Base-by-base conservation (phyloP, 495 filamentous ascomycete genomes). In the Lineolata rhizophorae region DNA sequence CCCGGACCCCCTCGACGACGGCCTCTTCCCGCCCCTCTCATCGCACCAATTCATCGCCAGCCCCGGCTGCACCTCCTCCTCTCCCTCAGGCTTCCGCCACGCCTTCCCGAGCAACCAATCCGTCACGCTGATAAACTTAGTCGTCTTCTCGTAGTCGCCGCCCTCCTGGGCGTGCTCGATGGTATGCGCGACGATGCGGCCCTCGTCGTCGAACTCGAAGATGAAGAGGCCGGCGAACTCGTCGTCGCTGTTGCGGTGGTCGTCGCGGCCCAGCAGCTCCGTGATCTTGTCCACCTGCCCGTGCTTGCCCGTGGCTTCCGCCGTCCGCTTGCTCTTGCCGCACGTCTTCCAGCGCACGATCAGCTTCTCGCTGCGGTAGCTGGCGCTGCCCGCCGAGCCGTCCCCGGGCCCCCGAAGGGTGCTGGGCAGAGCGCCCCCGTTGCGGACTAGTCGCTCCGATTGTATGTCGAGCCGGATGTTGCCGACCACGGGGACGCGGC, bases 121-220 rank as follows among this genome's bases (percentile, higher is more conserved):
- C 24, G 82, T 87, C 40, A 92, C 52, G 18, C 70, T 78, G 0
- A 92, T 76, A 15, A 92, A 77, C 45, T 70, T 72, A 9, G 77
- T 56, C 34, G 62, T 67, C 6, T 57, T 58, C 27, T 75, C 80
- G 62, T 72, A 74, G 28, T 72, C 70, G 29, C 72, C 64, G 29
- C 72, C 72, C 36, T 79, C 64, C 43, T 94, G 74, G 6, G 72
- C 76, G 58, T 92, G 80, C 53, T 97, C 87, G 47, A 97, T 95
- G 0, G 77, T 87, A 55, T 95, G 87, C 32, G 62, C 72, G 29
- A 74, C 40, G 17, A 97, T 70, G 30, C 82, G 58, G 2, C 90
- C 87, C 39, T 90, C 70, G 37, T 74, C 67, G 46, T 97, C 90
- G 52, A 97, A 97, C 32, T 87, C 79, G 53, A 97, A 97, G 29